These are phyloP conservation scores for Berkeleyomyces basicola DNA, from an alignment of 2,329 filamentous ascomycete genomes.

Conservation along the genomic window DNA sequence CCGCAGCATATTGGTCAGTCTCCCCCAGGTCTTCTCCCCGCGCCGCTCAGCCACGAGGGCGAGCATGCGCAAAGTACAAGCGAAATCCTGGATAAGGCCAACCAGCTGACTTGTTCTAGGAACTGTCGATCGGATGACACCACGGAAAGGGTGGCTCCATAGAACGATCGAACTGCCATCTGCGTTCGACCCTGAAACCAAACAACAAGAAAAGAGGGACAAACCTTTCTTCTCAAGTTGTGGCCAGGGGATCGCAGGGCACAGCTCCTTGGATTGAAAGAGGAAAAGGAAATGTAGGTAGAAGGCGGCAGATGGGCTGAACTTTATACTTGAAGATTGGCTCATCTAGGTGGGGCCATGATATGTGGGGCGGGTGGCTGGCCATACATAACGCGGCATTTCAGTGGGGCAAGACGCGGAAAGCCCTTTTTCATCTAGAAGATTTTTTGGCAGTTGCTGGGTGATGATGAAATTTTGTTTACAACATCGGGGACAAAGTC, in stretches of 20 bases:
- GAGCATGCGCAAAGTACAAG: background rate
- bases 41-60: background rate
- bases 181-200: constrained; percentile 45
- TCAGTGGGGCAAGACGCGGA: background rate
- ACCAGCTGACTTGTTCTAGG: constrained; percentile 39
- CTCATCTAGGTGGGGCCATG: background rate
- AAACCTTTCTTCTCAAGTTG: background rate
- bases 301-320: background rate
- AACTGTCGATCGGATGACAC: constrained; percentile 94
- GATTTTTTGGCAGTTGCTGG: background rate
- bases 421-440: background rate
- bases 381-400: background rate
- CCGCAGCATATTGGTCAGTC: constrained; percentile 25
- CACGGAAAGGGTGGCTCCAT: constrained; percentile 66
- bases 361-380: background rate
- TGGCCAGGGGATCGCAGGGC: constrained; percentile 58
- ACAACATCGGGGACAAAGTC: background rate
- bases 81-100: background rate
- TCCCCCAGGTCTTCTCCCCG: background rate
- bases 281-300: constrained; percentile 21
- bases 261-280: constrained; percentile 58
- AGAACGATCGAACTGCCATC: constrained; percentile 62
- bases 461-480: background rate
- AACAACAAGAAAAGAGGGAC: constrained; percentile 18
- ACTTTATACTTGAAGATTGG: constrained; percentile 1